Evolutionary conservation across 2,329 filamentous ascomycete genomes (phyloP).

Genomic region (Domatiomyces catenatus): DNA sequence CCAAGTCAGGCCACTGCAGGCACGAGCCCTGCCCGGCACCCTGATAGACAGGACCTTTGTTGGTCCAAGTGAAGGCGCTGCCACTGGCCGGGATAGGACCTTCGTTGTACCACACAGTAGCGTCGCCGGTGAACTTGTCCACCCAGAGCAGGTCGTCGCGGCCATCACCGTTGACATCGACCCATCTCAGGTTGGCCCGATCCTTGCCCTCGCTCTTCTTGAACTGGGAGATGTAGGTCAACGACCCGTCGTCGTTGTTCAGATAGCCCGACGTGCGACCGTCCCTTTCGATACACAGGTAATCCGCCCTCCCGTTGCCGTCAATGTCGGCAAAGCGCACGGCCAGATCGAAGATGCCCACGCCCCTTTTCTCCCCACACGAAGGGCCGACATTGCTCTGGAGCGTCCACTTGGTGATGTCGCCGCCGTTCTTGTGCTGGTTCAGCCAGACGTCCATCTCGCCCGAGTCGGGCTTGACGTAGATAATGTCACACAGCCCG

Average conservation of each 20-base stretch:
- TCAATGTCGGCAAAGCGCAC: neutral
- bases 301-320: neutral
- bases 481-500: neutral
- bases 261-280: neutral
- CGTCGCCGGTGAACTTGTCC: slow-evolving; percentile 1
- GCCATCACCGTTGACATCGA: neutral
- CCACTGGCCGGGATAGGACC: neutral
- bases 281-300: neutral
- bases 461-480: neutral
- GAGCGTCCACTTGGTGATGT: neutral
- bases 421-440: neutral
- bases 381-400: neutral
- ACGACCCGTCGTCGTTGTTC: neutral
- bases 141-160: neutral
- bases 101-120: neutral
- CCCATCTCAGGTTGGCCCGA: neutral
- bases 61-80: neutral
- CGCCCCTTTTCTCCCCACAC: neutral
- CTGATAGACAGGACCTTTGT: neutral
- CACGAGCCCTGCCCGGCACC: neutral
- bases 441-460: neutral
- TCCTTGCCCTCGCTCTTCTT: neutral
- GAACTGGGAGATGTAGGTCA: neutral
- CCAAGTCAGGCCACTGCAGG: neutral
- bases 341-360: neutral